Percentiles rank a stretch among this genome's conserved stretches.
phyloP scores from a whole-genome alignment of 2,329 filamentous ascomycete species.

The Alternaria panax region DNA sequence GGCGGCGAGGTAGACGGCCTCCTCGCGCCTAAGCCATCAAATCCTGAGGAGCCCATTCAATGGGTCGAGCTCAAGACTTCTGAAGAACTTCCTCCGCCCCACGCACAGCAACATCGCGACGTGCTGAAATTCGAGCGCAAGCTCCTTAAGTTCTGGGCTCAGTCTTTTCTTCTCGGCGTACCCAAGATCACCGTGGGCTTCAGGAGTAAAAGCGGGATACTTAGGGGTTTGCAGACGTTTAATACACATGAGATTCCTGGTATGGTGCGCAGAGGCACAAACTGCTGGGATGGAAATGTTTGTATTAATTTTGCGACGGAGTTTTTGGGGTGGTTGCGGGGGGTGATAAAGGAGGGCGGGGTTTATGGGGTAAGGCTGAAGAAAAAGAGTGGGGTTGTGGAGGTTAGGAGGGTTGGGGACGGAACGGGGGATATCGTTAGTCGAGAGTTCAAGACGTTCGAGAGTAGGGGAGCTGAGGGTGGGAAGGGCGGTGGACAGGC shows the following conservation, averaged over 20 bases:
- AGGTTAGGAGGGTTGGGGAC: slow-evolving; percentile 76
- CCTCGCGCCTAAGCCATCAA: slow-evolving; percentile 38
- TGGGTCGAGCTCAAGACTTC: slow-evolving; percentile 97
- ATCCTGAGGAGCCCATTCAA: slow-evolving; percentile 63
- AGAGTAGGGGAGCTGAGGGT: neutral
- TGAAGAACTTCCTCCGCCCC: slow-evolving; percentile 64
- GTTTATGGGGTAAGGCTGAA: slow-evolving; percentile 80
- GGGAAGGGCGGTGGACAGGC: neutral
- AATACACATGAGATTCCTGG: slow-evolving; percentile 80
- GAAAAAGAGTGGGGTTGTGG: slow-evolving; percentile 70
- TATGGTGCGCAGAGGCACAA: slow-evolving; percentile 72
- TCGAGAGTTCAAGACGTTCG: slow-evolving; percentile 78
- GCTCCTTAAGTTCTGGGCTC: slow-evolving; percentile 94
- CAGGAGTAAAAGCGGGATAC: slow-evolving; percentile 73
- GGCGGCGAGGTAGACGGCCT: slow-evolving; percentile 93
- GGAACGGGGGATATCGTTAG: slow-evolving; percentile 80
- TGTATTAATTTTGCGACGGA: slow-evolving; percentile 88
- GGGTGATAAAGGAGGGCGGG: slow-evolving; percentile 69
- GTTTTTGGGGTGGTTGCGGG: slow-evolving; percentile 78
- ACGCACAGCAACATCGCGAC: slow-evolving; percentile 66
- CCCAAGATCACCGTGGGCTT: slow-evolving; percentile 93
- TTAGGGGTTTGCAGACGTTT: slow-evolving; percentile 77
- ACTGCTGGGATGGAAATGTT: slow-evolving; percentile 87
- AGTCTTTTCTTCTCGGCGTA: slow-evolving; percentile 92
- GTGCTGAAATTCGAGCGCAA: slow-evolving; percentile 84